Base-by-base conservation (phyloP, 2,329 filamentous ascomycete species). In the Cladosporium sp. region DNA sequence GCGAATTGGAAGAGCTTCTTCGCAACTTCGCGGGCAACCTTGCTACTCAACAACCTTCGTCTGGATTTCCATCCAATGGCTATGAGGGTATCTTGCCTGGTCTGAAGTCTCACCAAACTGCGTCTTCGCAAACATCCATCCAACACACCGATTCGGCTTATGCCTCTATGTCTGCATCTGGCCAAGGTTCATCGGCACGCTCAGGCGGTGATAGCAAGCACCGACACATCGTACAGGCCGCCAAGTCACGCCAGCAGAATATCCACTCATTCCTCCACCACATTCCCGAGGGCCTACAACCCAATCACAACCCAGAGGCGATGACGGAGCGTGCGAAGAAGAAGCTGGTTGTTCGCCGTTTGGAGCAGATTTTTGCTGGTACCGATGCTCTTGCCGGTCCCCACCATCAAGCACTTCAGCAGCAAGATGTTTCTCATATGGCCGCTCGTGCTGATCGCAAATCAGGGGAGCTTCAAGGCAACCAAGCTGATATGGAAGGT, bases 301-400 rank as follows among this genome's bases (percentile, higher is more conserved):
- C 90, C 0, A 84, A 85, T 13, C 82, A 85, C 51, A 71, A 70
- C 26, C 70, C 74, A 11, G 80, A 83, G 26, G 75, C 74, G 16
- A 86, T 93, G 85, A 88, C 88, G 0, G 91, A 94, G 16, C 88
- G 86, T 69, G 85, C 90, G 6, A 92, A 87, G 79, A 92, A 91
- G 80, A 92, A 89, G 73, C 74, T 93, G 23, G 89, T 94, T 0
- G 92, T 94, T 2, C 85, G 87, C 63, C 85, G 91, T 2, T 76
- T 96, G 6, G 92, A 96, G 72, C 90, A 93, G 68, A 83, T 96
- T 1, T 96, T 95, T 67, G 92, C 91, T 0, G 92, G 92, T 2
- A 91, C 89, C 72, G 80, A 73, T 74, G 81, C 77, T 56, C 74
- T 73, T 2, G 70, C 76, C 2, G 80, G 78, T 11, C 77, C 74